Evolutionary conservation across 129 eudicot species (phyloP).

Genomic region (Apium graveolens): DNA sequence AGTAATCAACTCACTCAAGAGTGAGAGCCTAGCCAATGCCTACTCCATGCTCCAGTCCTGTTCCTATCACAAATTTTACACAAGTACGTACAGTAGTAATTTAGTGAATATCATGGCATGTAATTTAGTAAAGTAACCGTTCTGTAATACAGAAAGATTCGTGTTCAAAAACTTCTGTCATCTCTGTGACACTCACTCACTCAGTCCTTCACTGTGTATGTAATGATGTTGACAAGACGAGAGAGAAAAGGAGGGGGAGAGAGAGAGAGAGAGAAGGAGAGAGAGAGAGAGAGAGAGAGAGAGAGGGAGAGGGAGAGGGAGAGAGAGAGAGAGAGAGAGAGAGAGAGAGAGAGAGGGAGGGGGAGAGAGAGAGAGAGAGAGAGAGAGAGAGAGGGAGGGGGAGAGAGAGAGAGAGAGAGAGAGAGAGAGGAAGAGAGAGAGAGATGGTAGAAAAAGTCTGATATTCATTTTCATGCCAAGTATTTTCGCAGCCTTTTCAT

Average conservation of each 20-base stretch:
- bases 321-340: constrained; percentile 8
- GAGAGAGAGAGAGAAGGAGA: constrained; percentile 8
- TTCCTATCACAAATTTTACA: background rate
- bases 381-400: background rate
- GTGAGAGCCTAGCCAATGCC: constrained; percentile 2
- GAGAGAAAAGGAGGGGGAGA: background rate
- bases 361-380: constrained; percentile 13
- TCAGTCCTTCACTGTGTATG: constrained; percentile 3
- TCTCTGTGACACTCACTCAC: background rate
- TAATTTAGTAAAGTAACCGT: background rate
- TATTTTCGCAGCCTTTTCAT: constrained; percentile 4
- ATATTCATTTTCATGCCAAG: constrained; percentile 4
- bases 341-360: constrained; percentile 14
- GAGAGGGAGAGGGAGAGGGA: constrained; percentile 19
- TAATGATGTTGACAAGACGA: constrained; percentile 13
- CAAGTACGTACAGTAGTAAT: no score
- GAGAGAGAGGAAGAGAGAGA: constrained; percentile 19
- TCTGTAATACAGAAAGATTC: background rate
- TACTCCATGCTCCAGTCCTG: background rate
- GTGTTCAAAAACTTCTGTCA: background rate
- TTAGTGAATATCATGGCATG: background rate
- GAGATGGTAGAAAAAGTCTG: background rate
- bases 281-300: constrained; percentile 15
- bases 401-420: background rate
- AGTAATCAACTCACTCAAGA: background rate